Evolutionary conservation across 2,329 filamentous ascomycete genomes (phyloP).

Genomic region (Zasmidium citrigriseum): DNA sequence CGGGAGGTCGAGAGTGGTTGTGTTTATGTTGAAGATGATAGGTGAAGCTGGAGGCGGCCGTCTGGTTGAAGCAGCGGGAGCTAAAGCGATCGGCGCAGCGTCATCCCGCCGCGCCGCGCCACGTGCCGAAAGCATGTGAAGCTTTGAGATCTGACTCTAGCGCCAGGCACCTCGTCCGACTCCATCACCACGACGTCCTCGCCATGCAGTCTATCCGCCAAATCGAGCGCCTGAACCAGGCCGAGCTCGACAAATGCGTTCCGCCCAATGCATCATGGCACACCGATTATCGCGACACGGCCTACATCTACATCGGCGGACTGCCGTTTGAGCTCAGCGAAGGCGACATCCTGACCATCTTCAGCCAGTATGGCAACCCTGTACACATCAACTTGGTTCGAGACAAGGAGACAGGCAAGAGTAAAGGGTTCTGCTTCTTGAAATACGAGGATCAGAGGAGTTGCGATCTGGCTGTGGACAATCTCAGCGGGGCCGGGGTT

Average conservation of each 20-base stretch:
- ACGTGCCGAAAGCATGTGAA: conserved; percentile 6
- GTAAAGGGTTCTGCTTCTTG: conserved; percentile 89
- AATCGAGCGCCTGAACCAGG: conserved; percentile 90
- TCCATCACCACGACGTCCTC: background rate
- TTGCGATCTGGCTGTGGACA: conserved; percentile 94
- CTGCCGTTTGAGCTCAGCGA: conserved; percentile 90
- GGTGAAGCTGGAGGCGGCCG: background rate
- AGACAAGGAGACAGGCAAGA: conserved; percentile 96
- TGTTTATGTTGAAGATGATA: conserved; percentile 1
- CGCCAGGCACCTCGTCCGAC: background rate
- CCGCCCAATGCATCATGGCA: conserved; percentile 91
- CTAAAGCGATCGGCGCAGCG: background rate
- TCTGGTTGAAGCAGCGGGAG: background rate
- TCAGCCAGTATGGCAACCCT: conserved; percentile 95
- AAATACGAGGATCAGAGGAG: conserved; percentile 99
- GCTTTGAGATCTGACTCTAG: background rate
- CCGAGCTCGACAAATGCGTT: conserved; percentile 87
- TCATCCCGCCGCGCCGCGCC: background rate
- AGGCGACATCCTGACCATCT: conserved; percentile 93
- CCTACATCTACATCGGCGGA: conserved; percentile 94
- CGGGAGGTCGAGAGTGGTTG: background rate
- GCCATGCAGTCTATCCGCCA: conserved; percentile 92
- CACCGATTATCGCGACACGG: conserved; percentile 94
- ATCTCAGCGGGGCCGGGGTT: conserved; percentile 83
- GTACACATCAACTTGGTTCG: conserved; percentile 88